Evolutionary conservation across 129 eudicot genomes (phyloP).

Genomic region (Apium graveolens): DNA sequence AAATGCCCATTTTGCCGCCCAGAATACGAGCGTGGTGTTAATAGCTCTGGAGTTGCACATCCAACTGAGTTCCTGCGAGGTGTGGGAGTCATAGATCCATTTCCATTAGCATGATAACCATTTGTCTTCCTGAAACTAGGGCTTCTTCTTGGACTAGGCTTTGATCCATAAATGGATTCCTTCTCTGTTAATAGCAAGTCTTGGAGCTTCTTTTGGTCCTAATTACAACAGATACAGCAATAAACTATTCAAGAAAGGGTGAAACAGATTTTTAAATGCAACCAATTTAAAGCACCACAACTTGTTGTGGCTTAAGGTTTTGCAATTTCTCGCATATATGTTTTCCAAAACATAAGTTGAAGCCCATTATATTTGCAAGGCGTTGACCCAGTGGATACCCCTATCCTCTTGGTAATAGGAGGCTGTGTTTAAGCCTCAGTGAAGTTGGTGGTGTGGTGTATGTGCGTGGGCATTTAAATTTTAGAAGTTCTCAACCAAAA

Average conservation of each 20-base stretch:
- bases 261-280: background rate
- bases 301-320: background rate
- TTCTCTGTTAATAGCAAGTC: conserved; percentile 68
- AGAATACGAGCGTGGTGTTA: conserved; percentile 74
- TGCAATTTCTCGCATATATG: background rate
- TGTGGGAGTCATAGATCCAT: conserved; percentile 65
- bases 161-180: conserved; percentile 76
- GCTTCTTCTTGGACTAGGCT: conserved; percentile 83
- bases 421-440: background rate
- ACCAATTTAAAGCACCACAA: background rate
- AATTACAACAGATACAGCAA: background rate
- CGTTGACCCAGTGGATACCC: background rate
- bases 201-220: conserved; percentile 89
- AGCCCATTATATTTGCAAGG: background rate
- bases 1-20: conserved; percentile 69
- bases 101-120: conserved; percentile 50
- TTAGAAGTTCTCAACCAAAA: background rate
- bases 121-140: conserved; percentile 67
- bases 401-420: background rate
- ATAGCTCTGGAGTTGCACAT: conserved; percentile 48
- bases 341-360: background rate
- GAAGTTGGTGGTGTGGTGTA: background rate
- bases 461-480: background rate
- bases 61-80: conserved; percentile 69
- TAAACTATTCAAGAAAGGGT: background rate